phyloP scores from a whole-genome alignment of 106 monocot species.

The Apostasia ramifera region DNA sequence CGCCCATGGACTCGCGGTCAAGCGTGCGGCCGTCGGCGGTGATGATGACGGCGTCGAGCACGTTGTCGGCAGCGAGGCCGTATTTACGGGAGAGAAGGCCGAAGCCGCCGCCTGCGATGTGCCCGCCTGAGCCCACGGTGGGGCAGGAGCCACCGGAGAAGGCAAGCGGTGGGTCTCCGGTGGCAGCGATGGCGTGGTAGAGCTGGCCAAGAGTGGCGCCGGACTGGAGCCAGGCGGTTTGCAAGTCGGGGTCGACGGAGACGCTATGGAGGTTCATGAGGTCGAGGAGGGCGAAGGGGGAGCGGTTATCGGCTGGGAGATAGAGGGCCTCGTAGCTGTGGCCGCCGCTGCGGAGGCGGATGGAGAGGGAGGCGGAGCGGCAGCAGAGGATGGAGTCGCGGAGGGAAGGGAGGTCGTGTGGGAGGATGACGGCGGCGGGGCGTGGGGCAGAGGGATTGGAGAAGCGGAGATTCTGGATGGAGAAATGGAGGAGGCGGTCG shows the following conservation, averaged over 20 bases:
- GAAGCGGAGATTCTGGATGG: slow-evolving; percentile 47
- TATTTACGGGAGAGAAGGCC: slow-evolving; percentile 49
- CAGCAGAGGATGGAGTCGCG: slow-evolving; percentile 24
- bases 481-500: slow-evolving; percentile 21
- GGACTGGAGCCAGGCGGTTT: slow-evolving; percentile 51
- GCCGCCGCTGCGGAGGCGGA: slow-evolving; percentile 49
- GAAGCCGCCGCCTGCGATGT: slow-evolving; percentile 56
- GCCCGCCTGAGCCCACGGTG: slow-evolving; percentile 49
- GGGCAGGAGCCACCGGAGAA: slow-evolving; percentile 60
- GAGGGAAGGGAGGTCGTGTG: slow-evolving; percentile 18
- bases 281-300: slow-evolving; percentile 16
- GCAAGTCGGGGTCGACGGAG: slow-evolving; percentile 12
- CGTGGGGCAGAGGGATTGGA: background rate
- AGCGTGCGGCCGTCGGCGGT: slow-evolving; percentile 20
- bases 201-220: slow-evolving; percentile 55
- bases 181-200: slow-evolving; percentile 29
- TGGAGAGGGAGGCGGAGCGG: slow-evolving; percentile 18
- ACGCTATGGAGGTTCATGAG: slow-evolving; percentile 32
- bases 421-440: slow-evolving; percentile 30
- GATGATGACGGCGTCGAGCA: slow-evolving; percentile 44
- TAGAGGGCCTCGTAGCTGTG: slow-evolving; percentile 59
- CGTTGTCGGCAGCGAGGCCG: slow-evolving; percentile 68
- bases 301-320: slow-evolving; percentile 3
- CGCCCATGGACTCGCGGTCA: slow-evolving; percentile 29
- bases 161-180: slow-evolving; percentile 11